A percentile compares a stretch with the other conserved stretches of the same genome.
phyloP scores from a whole-genome alignment of 345 rosid genomes.

The Sonneratia alba region DNA sequence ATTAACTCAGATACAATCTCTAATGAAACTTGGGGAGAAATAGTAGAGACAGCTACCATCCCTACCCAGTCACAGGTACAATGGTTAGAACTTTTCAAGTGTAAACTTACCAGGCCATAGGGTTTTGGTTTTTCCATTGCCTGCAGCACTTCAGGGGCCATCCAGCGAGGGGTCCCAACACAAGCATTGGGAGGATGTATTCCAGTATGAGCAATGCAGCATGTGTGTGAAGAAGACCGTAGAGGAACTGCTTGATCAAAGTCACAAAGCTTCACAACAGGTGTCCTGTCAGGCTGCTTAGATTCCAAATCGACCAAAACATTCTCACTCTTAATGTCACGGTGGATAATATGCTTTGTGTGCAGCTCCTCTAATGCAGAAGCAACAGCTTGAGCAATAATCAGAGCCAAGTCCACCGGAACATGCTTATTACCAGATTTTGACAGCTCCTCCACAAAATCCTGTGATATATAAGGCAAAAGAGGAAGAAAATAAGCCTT shows the following conservation, averaged over 20 bases:
- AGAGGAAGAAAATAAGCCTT: background rate
- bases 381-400: constrained; percentile 67
- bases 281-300: constrained; percentile 44
- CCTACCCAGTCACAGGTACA: background rate
- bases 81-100: background rate
- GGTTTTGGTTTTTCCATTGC: constrained; percentile 50
- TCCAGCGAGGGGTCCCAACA: constrained; percentile 99
- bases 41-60: background rate
- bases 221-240: constrained; percentile 57
- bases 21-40: background rate
- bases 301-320: constrained; percentile 67
- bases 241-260: constrained; percentile 93
- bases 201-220: constrained; percentile 78
- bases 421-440: constrained; percentile 57
- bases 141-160: constrained; percentile 90
- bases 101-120: constrained; percentile 65
- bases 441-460: constrained; percentile 55
- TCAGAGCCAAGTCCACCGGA: constrained; percentile 52
- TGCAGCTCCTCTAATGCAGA: constrained; percentile 76
- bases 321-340: constrained; percentile 93
- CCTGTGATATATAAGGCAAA: constrained; percentile 26
- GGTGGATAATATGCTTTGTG: constrained; percentile 81
- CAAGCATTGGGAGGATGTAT: constrained; percentile 71
- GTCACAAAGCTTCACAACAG: constrained; percentile 81
- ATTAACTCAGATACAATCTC: background rate